Conservation (phyloP, 192 early-diverging fungal species). For the Geranomyces variabilis region DNA sequence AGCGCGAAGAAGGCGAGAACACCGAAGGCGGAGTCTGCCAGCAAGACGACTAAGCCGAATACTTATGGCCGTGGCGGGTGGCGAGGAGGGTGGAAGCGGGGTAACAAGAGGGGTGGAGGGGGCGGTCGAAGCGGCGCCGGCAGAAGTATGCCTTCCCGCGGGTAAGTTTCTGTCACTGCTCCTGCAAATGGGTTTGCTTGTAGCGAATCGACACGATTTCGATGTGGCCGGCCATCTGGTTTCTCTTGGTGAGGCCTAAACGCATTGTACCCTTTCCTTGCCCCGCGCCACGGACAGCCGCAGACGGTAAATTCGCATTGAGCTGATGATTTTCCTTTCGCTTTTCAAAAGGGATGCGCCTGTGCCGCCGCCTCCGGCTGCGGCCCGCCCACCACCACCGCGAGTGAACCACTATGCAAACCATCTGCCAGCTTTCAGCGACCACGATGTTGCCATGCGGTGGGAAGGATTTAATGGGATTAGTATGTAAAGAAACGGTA, state of each 20-base stretch:
- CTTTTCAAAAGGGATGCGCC: constrained; percentile 6
- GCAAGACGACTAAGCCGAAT: not conserved
- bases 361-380: not conserved
- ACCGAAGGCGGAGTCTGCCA: not conserved
- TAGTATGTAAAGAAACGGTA: not conserved
- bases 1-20: not conserved
- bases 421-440: constrained; percentile 12
- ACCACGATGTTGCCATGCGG: constrained; percentile 7
- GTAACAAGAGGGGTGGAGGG: not conserved
- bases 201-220: too few relatives aligned
- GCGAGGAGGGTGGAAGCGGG: not conserved
- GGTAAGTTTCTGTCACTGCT: not conserved
- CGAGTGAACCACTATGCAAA: constrained; percentile 22
- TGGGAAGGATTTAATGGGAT: constrained; percentile 29
- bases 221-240: too few relatives aligned
- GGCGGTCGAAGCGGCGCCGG: not conserved
- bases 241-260: not conserved
- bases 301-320: not conserved
- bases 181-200: not conserved
- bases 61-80: not conserved
- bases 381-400: not conserved
- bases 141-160: not conserved
- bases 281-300: not conserved
- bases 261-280: not conserved
- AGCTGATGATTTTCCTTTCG: not conserved